Evolutionary conservation across 2,329 filamentous ascomycete species (phyloP).

Genomic region (Colletotrichum shisoi): DNA sequence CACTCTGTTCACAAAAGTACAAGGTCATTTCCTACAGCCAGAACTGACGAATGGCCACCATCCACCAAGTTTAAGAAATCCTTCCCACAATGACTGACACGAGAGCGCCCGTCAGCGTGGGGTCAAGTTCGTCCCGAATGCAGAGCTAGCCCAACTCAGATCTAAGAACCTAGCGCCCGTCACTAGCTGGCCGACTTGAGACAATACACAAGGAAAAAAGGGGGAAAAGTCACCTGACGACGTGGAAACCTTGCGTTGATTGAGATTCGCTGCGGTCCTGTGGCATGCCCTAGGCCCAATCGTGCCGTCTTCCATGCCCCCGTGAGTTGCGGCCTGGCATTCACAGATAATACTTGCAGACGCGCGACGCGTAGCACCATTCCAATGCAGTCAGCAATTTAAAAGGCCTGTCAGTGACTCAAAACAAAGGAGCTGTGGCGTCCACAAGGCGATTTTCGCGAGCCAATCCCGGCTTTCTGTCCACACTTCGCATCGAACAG

Average conservation of each 20-base stretch:
- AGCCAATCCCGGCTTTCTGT: not conserved
- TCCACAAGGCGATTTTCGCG: not conserved
- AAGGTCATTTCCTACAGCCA: not conserved
- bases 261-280: not conserved
- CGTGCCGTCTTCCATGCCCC: not conserved
- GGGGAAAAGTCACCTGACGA: constrained; percentile 5
- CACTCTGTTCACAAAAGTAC: not conserved
- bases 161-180: not conserved
- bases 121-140: not conserved
- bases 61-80: not conserved
- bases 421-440: not conserved
- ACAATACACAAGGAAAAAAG: not conserved
- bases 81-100: not conserved
- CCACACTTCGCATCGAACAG: not conserved
- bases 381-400: not conserved
- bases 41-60: not conserved
- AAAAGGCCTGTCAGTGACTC: not conserved
- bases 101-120: not conserved
- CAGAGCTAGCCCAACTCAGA: not conserved
- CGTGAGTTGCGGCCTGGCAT: not conserved
- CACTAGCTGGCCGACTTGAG: not conserved
- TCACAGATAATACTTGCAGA: not conserved
- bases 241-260: not conserved
- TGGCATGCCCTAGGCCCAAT: constrained; percentile 1
- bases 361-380: not conserved